Evolutionary conservation across 345 rosid species (phyloP).

Genomic region (Boechera stricta): DNA sequence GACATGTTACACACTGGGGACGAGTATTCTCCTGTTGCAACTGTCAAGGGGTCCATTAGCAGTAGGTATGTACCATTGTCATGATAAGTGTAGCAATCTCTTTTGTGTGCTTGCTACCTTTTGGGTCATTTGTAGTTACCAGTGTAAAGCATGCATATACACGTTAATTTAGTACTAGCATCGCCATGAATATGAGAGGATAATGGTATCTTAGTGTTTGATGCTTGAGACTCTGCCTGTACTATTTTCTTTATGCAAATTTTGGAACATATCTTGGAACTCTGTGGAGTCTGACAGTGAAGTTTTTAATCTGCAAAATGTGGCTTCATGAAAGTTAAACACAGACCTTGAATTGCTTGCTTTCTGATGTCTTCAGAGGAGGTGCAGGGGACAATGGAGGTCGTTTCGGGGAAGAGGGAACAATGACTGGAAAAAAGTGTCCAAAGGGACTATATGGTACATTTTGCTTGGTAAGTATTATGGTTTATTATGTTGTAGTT

Average conservation of each 20-base stretch:
- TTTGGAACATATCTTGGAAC: conserved; percentile 11
- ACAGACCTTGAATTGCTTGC: conserved; percentile 36
- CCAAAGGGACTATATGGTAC: conserved; percentile 95
- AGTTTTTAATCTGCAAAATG: background rate
- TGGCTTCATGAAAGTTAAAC: conserved; percentile 3
- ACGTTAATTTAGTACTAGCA: background rate
- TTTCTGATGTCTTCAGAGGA: conserved; percentile 67
- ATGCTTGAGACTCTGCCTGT: conserved; percentile 16
- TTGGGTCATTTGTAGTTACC: conserved; percentile 18
- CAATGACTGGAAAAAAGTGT: conserved; percentile 86
- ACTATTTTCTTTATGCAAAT: conserved; percentile 8
- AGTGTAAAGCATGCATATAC: background rate
- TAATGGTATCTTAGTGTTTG: conserved; percentile 1
- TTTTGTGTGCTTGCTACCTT: conserved; percentile 17
- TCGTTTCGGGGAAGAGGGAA: conserved; percentile 79
- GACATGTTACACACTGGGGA: conserved; percentile 71
- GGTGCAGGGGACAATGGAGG: conserved; percentile 89
- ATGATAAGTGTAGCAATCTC: conserved; percentile 20
- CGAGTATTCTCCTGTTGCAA: conserved; percentile 84
- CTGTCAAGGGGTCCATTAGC: conserved; percentile 68
- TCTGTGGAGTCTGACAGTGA: background rate
- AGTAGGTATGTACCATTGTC: conserved; percentile 57
- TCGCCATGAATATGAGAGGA: conserved; percentile 4
- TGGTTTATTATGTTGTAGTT: conserved; percentile 22
- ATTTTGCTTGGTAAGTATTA: conserved; percentile 73